Base-by-base conservation (phyloP, 2,329 filamentous ascomycete genomes). In the Ilyonectria robusta region DNA sequence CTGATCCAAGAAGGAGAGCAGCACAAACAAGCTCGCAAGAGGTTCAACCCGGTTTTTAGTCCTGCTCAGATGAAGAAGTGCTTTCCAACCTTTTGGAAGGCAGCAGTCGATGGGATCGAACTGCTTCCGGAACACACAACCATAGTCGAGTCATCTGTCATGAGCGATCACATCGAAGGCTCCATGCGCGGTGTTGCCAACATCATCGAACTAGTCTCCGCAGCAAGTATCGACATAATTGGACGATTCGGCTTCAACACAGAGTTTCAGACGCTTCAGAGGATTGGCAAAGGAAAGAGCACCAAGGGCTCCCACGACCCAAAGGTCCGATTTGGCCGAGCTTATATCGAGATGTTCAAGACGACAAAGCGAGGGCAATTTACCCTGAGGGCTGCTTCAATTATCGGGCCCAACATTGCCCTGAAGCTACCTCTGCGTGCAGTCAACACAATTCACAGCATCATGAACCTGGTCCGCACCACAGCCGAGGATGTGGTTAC, bases 21-120 rank as follows among this genome's bases (percentile, higher is more conserved):
- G 13, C 60, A 63, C 53, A 63, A 63, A 33, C 60, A 63, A 44
- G 60, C 60, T 31, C 60, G 60, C 23, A 63, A 63, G 53, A 55
- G 33, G 9, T 57, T 63, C 31, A 63, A 63, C 11, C 60, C 60
- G 1, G 44, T 37, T 37, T 37, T 37, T 9, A 37, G 35, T 37
- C 35, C 35, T 11, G 35, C 4, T n/a, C 54, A 57, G 54, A 57
- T 57, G 54, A 57, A 44, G 54, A 57, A 57, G 35, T 57, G 54
- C 17, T 57, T 57, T 42, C 54, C 54, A 57, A 57, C 37, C 54
- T 26, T 57, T 19, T 57, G 54, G 54, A 57, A 44, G 23, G 19
- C 37, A n/a, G 54, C 54, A 29, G 54, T 57, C 13, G 17, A 57
- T 31, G 35, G 35, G 9, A 23, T 42, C 13, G 19, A 57, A 26